These are phyloP conservation scores for Phylloporus sp. DNA, from an alignment of 768 basidiomycete species.

Conservation along the genomic window DNA sequence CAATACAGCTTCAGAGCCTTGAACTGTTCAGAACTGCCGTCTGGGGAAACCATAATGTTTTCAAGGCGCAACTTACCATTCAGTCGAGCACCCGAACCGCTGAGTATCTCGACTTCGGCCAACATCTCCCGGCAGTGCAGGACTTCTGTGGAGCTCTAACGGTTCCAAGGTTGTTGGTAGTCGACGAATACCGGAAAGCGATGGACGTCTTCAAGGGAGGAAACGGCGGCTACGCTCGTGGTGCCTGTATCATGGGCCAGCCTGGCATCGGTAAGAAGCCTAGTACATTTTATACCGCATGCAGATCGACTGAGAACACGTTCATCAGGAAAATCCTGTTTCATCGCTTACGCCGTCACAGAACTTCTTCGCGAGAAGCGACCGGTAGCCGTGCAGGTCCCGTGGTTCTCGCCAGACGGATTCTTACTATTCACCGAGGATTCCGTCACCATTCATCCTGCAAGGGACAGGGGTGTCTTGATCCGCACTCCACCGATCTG, in stretches of 20 bases:
- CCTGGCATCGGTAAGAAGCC: neutral
- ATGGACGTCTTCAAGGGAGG: neutral
- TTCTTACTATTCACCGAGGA: too few species aligned
- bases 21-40: too few species aligned
- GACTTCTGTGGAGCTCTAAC: neutral
- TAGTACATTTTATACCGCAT: too few species aligned
- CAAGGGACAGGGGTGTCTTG: too few species aligned
- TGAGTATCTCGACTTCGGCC: neutral
- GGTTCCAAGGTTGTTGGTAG: neutral
- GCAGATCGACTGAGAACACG: too few species aligned
- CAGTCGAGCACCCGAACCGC: neutral
- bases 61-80: too few species aligned
- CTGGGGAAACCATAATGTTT: too few species aligned
- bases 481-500: too few species aligned
- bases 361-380: neutral
- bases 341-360: neutral
- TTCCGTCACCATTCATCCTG: neutral
- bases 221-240: neutral
- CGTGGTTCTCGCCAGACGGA: neutral
- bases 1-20: too few species aligned
- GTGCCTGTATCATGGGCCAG: neutral
- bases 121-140: neutral
- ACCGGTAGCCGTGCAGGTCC: neutral
- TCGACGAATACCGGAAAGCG: neutral
- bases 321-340: neutral